Evolutionary conservation across 2,329 filamentous ascomycete species (phyloP), one percentile per base, ranked within the genome.

Genomic region (Aspergillus jensenii): DNA sequence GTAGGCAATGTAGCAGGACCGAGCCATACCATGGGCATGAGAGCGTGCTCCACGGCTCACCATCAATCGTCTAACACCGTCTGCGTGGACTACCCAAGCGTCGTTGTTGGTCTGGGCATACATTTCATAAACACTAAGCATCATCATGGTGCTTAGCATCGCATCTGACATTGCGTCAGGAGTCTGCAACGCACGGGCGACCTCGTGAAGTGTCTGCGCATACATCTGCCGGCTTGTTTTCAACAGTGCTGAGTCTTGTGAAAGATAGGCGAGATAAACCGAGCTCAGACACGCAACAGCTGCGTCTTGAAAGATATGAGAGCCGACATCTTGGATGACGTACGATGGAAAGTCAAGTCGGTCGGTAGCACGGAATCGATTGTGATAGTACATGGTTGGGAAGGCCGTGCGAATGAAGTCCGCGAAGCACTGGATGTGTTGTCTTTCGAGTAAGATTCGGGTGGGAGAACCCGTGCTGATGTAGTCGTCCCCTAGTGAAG

Each of bases 41-140:
- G 60, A 56, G n/a, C 55, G 59, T 3, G 72, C 68, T 1, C 74
- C 74, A 6, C 74, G 69, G 14, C 65, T 65, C 15, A 65, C 64
- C 70, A 77, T 76, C n/a, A 76, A 59, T 12, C 65, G 62, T 41
- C 66, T 68, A 2, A 71, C 72, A 1, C 72, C 75, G 3, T 74
- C 71, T 0, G 72, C 71, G 54, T 77, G 75, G 14, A 68, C 65
- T 4, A 73, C 67, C 71, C 74, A 77, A 2, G 72, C 69, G 4
- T 69, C 63, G n/a, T 67, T 68, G 9, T 65, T 68, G 5, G 75
- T 74, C 35, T 68, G 71, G 12, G 73, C 70, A 52, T 74, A 74
- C 71, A 76, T 74, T 49, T 77, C 74, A 52, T 74, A 77, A 11
- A 76, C 71, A 11, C 68, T 74, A 8, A 76, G 67, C 45, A 76